Evolutionary conservation across 73 alveolate genomes (phyloP), one percentile per base, ranked within the genome.

Genomic region (Breviolum minutum): DNA sequence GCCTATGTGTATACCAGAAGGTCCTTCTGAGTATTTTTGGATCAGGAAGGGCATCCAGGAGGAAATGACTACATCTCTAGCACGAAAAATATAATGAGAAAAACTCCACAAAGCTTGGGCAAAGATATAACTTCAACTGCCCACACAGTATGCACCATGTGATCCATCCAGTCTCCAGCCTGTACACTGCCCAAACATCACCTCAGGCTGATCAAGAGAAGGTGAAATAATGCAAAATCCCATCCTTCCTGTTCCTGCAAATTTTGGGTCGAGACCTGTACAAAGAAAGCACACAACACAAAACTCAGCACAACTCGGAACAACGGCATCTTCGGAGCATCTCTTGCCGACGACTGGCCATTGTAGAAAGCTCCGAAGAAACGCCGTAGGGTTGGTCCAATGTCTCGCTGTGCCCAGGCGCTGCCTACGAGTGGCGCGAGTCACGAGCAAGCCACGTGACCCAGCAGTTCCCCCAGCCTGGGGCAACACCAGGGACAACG

Each of bases 141-240:
- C 54, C 54, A 40, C 54, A 40, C 54, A 40, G 54, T 40, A 40
- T 40, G 54, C 3, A 40, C 54, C 54, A 40, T 40, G 54, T 22
- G 81, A 13, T 8, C 13, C 40, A 17, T 30, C 86, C 14, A 14
- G 19, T 13, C 16, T 10, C 60, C 54, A 54, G 90, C 98, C 98
- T 92, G 98, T 92, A 92, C 69, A 92, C 98, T 61, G 98, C 98
- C 98, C 98, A 92, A 62, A 92, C 98, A 92, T 92, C 98, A 61
- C 98, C 98, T 92, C 48, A 61, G 81, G 54, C 54, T 40, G 54
- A 0, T 40, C 54, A 40, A 40, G 54, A 40, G 54, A 40, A 40
- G 54, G 54, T 32, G 77, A 68, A 14, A 17, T 68, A 68, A 22
- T 68, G 77, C 77, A 68, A 68, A 68, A 14, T 40, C 54, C 54